Evolutionary conservation across 2,329 filamentous ascomycete species (phyloP).

Genomic region (Beauveria sp.): DNA sequence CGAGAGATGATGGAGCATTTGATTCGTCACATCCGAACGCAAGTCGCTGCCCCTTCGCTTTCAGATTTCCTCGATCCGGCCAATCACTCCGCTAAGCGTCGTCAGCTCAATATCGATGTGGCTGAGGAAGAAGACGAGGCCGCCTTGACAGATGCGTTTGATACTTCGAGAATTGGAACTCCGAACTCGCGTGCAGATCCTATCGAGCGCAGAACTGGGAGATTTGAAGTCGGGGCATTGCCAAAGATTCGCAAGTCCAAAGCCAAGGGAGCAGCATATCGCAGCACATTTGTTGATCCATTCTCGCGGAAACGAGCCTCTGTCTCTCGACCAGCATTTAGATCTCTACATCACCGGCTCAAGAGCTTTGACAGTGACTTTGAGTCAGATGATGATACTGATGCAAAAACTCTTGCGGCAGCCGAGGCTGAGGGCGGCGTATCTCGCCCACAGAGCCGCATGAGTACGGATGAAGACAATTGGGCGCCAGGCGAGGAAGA

Average conservation of each 20-base stretch:
- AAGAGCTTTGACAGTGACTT: constrained; percentile 57
- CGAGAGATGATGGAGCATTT: constrained; percentile 80
- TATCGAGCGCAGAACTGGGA: constrained; percentile 52
- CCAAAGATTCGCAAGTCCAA: constrained; percentile 69
- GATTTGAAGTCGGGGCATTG: constrained; percentile 52
- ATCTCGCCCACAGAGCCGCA: constrained; percentile 70
- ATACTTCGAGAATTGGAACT: constrained; percentile 56
- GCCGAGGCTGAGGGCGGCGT: constrained; percentile 81
- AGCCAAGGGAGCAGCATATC: constrained; percentile 43
- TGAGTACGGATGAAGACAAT: constrained; percentile 53
- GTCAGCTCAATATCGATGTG: constrained; percentile 69
- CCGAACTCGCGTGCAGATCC: constrained; percentile 56
- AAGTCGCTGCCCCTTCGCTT: constrained; percentile 74
- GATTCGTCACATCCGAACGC: constrained; percentile 79
- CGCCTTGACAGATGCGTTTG: constrained; percentile 50
- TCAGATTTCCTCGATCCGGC: constrained; percentile 76
- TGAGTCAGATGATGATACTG: constrained; percentile 80
- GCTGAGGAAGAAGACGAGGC: constrained; percentile 52
- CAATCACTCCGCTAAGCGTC: constrained; percentile 71
- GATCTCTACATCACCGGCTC: constrained; percentile 72
- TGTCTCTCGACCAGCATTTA: constrained; percentile 53
- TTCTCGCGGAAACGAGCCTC: constrained; percentile 57
- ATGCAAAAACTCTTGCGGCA: constrained; percentile 47
- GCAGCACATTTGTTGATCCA: constrained; percentile 59
- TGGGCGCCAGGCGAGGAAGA: constrained; percentile 52